Evolutionary conservation across 768 basidiomycete species (phyloP), one percentile per base, ranked within the genome.

Genomic region (Amanita polypyramis): DNA sequence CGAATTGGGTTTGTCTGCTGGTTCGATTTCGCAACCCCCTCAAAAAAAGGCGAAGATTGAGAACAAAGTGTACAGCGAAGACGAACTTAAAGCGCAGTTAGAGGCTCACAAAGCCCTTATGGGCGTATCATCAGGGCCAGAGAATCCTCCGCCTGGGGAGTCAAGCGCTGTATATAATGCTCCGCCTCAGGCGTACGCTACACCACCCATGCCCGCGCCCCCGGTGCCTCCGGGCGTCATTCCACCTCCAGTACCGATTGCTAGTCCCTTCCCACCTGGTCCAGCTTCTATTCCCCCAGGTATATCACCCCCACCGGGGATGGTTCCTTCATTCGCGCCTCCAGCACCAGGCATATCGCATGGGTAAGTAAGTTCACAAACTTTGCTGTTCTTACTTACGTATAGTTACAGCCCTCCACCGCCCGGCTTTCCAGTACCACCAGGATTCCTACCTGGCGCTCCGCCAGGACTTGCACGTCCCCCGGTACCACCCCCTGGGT

Each of bases 21-120:
- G 87, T 4, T 78, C 84, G 5, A 91, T 89, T 53, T 82, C 85
- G 11, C 83, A 88, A 47, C 85, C 85, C 1, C 85, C 77, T 35
- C 73, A 80, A 4, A 92, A 94, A 64, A 76, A 88, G 15, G 83
- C 88, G 17, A 87, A 87, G 63, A 70, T 80, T 21, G 85, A 89
- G 54, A 88, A 91, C 57, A 74, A 77, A 2, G 73, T 80, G 1
- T 64, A 97, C 4, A 76, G 82, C 1, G 88, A 95, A 56, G 85
- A 85, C 0, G 88, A 98, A 57, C 74, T 97, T 14, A 78, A 76
- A 51, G 80, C 83, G 0, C 89, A 94, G 62, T 75, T 98, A 2
- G 82, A 80, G 46, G 87, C 90, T 1, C 95, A 98, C 65, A 91
- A 84, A 62, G 85, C 85, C 5, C 74, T 98, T 37, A 97, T 99